Evolutionary conservation across 2,329 filamentous ascomycete genomes (phyloP), one percentile per base, ranked within the genome.

Genomic region (Trichoderma afroharzianum): DNA sequence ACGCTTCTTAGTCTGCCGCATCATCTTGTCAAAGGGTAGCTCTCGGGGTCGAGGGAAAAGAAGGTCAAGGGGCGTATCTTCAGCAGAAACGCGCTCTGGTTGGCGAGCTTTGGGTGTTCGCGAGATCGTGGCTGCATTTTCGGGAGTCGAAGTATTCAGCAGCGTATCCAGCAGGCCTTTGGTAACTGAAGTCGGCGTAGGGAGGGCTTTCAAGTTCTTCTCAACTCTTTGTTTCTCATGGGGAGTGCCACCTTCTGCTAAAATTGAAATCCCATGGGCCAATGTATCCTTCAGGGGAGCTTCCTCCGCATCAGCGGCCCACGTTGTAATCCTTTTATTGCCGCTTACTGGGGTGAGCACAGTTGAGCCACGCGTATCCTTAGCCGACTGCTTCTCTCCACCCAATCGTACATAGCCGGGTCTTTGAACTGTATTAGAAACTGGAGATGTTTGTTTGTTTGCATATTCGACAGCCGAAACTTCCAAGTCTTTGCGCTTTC

Each of bases 201-300:
- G 72, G 26, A 72, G 26, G n/a, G 28, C 30, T 28, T 58, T 43
- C 15, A 28, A n/a, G 12, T 66, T 70, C 21, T 53, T 73, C n/a
- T 68, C 74, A 8, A 14, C 28, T 15, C 68, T 57, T 26, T 70
- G 72, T 32, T 74, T 73, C 39, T 73, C 74, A 50, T 81, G 78
- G 74, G 58, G 76, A 73, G 71, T 82, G 1, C 85, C 85, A 74
- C 88, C 86, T 72, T 89, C 87, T 2, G 86, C 82, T 39, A 88
- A 74, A 7, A 76, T 77, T 30, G 81, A 80, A 73, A 88, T 82
- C 7, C 81, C 81, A n/a, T 78, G 77, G 9, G 75, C 77, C 9
- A 82, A 70, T 15, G 76, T 76, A 68, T 76, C 75, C 69, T 75
- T 76, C 73, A 66, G 72, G 21, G 64, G 67, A 2, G 66, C 32